Evolutionary conservation across 2,329 filamentous ascomycete genomes (phyloP), one percentile per base, ranked within the genome.

Genomic region (Botrytis sinoallii): DNA sequence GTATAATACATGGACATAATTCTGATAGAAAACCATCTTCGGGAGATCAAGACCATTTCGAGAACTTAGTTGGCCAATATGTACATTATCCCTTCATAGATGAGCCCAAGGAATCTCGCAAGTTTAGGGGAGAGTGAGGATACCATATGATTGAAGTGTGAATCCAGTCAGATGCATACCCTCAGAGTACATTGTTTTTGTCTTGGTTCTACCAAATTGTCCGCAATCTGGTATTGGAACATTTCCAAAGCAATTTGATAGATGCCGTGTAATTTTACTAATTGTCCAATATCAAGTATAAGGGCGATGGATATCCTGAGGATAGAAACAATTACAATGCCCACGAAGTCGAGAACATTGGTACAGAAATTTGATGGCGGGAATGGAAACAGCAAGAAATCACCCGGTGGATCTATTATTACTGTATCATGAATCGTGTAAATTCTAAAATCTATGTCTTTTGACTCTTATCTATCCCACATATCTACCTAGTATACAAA

Each of bases 401-500:
- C 16, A 20, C 25, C 14, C 25, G 7, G 14, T 42, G 8, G 35
- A 18, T 4, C 12, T n/a, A n/a, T 18, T 18, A 12, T 63, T 63
- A 25, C 35, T 63, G 12, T 80, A 40, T 42, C 35, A 22, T 57
- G 16, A 69, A 40, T 25, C 4, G 7, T 69, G 7, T 69, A 29
- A 8, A 40, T 29, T 69, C 22, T 42, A 14, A n/a, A 20, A n/a
- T 57, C 16, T 25, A 44, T 69, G 25, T 44, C 48, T 55, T n/a
- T 7, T 55, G 25, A n/a, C 48, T 55, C 25, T n/a, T 10, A 22
- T 57, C 14, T 57, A 69, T 40, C 14, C 25, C 22, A 16, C 8
- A 61, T 61, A 40, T 63, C 12, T n/a, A 63, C 14, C 14, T 40
- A 63, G 14, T 8, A 40, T 61, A 38, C 59, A 61, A 25, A 38